Base-by-base conservation (phyloP, 163 green algal genomes). In the Prototheca cutis region DNA sequence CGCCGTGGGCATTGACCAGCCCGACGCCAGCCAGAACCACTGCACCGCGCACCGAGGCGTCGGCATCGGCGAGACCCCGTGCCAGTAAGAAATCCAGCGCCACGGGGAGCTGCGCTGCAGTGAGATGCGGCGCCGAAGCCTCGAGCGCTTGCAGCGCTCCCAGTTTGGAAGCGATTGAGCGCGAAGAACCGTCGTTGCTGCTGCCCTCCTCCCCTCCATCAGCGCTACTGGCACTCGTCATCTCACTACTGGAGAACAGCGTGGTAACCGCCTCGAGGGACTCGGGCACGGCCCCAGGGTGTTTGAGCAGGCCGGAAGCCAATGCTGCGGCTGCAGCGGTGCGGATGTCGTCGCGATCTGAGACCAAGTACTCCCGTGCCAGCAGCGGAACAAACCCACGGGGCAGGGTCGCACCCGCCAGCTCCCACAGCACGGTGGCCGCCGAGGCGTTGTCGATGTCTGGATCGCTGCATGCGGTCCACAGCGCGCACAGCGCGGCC, bases 1-100 rank as follows among this genome's bases (percentile, higher is more conserved):
- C 65, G 36, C 86, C 86, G 52, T 87, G 74, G 8, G 65, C 62
- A 62, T 93, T 75, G 28, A 96, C 83, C 5, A 96, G 55, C 0
- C 80, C 71, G 58, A 82, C 75, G 13, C 61, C 59, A 30, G 65
- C 85, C 24, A 57, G 49, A 25, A 93, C 77, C 80, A 90, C 88
- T 28, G 67, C 63, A 28, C 77, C 73, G 4, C 85, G 72, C 1
- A 93, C 75, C 18, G 24, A 31, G 6, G 64, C 55, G 27, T 83
- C 66, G 5, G 53, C 25, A 55, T 80, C 69, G 10, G 63, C 58
- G 28, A 85, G 64, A 4, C 73, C 73, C 15, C 52, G 42, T 3
- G 30, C 52, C 8, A 95, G 72, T 32, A 95, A 73, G 59, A 93
- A 91, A 47, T 91, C 76, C 27, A 95, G 67, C 2, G 76, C 66